These are phyloP conservation scores for Kwoniella dendrophila DNA, from an alignment of 768 basidiomycete genomes.

Conservation along the genomic window DNA sequence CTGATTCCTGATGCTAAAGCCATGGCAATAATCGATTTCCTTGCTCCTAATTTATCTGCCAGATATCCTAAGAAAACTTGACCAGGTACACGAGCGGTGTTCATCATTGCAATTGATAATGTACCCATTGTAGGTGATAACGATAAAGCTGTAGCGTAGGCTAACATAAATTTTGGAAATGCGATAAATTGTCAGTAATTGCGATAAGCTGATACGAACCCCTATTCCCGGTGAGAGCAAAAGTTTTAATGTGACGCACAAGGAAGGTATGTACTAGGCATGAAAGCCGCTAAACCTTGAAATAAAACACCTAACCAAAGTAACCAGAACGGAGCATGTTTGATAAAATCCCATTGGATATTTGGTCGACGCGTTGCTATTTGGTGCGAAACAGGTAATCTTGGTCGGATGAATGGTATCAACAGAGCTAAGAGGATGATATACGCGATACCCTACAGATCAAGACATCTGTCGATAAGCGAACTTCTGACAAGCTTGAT, in stretches of 20 bases:
- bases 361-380: slow-evolving; percentile 10
- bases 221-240: no score
- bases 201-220: no score
- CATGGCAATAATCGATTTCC: slow-evolving; percentile 30
- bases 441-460: slow-evolving; percentile 26
- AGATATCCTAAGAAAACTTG: slow-evolving; percentile 35
- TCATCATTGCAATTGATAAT: slow-evolving; percentile 35
- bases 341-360: slow-evolving; percentile 28
- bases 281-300: slow-evolving; percentile 38
- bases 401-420: slow-evolving; percentile 32
- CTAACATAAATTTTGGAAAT: slow-evolving; percentile 6
- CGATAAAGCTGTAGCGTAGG: slow-evolving; percentile 30
- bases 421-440: slow-evolving; percentile 23
- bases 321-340: slow-evolving; percentile 29
- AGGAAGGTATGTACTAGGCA: slow-evolving; percentile 39
- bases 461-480: not conserved
- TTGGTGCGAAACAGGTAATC: slow-evolving; percentile 24
- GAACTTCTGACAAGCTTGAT: not conserved
- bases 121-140: slow-evolving; percentile 29
- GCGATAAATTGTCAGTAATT: no score
- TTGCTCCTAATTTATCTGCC: slow-evolving; percentile 26
- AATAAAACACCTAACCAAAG: slow-evolving; percentile 30
- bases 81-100: slow-evolving; percentile 34
- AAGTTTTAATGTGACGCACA: slow-evolving; percentile 15
- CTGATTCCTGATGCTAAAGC: slow-evolving; percentile 18